Percentiles rank a stretch among this genome's conserved stretches.
Evolutionary conservation across 148 eudicot genomes (phyloP).

Genomic region (Persicaria maculosa): DNA sequence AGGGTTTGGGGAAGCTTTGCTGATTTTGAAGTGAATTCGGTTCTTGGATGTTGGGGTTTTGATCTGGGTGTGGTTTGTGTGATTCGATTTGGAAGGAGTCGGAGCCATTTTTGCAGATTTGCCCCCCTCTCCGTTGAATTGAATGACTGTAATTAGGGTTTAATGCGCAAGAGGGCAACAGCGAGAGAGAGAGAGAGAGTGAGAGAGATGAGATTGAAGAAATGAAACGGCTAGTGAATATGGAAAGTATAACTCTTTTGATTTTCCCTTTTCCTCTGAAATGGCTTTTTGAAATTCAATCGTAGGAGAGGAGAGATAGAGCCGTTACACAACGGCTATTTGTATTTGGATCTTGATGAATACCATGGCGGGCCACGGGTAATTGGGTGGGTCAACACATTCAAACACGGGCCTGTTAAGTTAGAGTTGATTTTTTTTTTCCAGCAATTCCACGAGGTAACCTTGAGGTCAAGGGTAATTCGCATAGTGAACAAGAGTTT

Average conservation of each 20-base stretch:
- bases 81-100: constrained; percentile 50
- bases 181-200: not conserved
- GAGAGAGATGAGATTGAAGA: not conserved
- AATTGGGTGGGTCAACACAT: not conserved
- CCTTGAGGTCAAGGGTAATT: too few species aligned
- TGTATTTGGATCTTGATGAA: not conserved
- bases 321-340: constrained; percentile 12
- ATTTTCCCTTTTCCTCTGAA: not conserved
- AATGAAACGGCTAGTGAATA: constrained; percentile 9
- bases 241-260: not conserved
- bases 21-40: constrained; percentile 36
- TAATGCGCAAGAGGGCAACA: constrained; percentile 7
- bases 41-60: constrained; percentile 70
- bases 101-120: constrained; percentile 31
- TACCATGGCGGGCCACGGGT: not conserved
- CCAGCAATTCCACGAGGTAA: too few species aligned
- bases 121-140: not conserved
- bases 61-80: constrained; percentile 27
- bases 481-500: too few species aligned
- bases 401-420: not conserved
- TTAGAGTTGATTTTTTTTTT: too few species aligned
- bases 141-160: constrained; percentile 5
- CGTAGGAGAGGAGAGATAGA: not conserved
- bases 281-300: not conserved
- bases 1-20: constrained; percentile 58